Percentiles rank a stretch among this genome's conserved stretches.
phyloP scores from a whole-genome alignment of 768 basidiomycete genomes.

The Hortiboletus campestris region DNA sequence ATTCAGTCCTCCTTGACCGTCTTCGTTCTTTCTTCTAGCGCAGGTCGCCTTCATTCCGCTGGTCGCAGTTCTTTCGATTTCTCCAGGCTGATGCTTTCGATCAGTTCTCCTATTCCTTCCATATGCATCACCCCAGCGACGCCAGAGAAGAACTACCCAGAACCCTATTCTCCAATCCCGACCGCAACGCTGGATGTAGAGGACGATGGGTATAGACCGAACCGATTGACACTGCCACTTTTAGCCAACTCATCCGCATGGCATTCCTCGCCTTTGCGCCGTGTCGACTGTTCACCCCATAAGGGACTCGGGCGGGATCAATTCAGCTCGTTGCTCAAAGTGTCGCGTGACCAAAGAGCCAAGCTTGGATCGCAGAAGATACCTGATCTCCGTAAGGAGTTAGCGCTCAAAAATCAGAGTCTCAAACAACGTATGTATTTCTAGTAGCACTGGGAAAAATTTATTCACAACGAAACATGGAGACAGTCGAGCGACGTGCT shows the following conservation, averaged over 20 bases:
- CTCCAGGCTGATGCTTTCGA: slow-evolving; percentile 41
- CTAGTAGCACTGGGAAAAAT: neutral
- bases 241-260: slow-evolving; percentile 26
- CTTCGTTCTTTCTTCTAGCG: slow-evolving; percentile 40
- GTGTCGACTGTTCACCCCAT: slow-evolving; percentile 34
- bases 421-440: slow-evolving; percentile 64
- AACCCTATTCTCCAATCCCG: slow-evolving; percentile 67
- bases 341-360: slow-evolving; percentile 56
- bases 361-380: slow-evolving; percentile 44
- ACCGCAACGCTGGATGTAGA: slow-evolving; percentile 31
- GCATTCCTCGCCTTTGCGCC: slow-evolving; percentile 52
- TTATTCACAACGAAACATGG: slow-evolving; percentile 2
- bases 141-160: slow-evolving; percentile 45
- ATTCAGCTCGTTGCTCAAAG: slow-evolving; percentile 62
- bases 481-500: slow-evolving; percentile 69
- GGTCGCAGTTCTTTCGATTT: neutral
- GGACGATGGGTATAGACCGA: slow-evolving; percentile 56
- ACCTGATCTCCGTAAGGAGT: slow-evolving; percentile 68
- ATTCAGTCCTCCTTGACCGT: too few species aligned
- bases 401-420: slow-evolving; percentile 68
- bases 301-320: slow-evolving; percentile 61
- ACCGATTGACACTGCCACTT: slow-evolving; percentile 52
- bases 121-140: slow-evolving; percentile 72
- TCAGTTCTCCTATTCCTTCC: slow-evolving; percentile 50
- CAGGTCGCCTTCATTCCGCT: slow-evolving; percentile 45